phyloP scores from a whole-genome alignment of 306 rosid species.

The Hippophae tibetana region DNA sequence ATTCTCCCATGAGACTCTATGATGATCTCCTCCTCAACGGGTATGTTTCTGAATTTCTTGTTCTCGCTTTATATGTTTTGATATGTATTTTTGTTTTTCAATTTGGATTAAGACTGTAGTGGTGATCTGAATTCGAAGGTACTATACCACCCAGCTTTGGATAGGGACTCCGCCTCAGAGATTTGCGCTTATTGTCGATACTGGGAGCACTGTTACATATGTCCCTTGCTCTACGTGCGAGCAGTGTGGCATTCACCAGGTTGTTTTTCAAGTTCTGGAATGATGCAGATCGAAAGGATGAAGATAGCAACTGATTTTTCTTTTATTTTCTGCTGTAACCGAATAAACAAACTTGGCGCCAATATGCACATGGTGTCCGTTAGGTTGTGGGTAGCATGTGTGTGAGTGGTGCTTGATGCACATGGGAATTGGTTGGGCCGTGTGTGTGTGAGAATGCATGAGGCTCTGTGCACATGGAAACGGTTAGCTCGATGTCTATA shows the following conservation, averaged over 20 bases:
- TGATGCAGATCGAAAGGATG: no score
- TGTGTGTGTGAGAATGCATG: no score
- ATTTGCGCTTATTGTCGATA: conserved; percentile 88
- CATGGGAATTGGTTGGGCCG: no score
- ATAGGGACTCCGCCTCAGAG: conserved; percentile 94
- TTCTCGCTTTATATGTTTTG: background rate
- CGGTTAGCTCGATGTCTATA: no score
- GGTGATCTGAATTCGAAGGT: conserved; percentile 31
- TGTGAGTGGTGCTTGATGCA: no score
- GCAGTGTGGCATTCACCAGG: conserved; percentile 76
- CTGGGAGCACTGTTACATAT: conserved; percentile 94
- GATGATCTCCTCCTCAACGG: conserved; percentile 91
- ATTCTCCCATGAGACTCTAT: conserved; percentile 80
- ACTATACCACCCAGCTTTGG: conserved; percentile 82
- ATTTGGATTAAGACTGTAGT: background rate
- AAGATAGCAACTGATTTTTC: no score
- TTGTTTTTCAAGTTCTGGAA: background rate
- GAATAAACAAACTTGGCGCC: no score
- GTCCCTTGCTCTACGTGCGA: conserved; percentile 84
- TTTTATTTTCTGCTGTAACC: no score
- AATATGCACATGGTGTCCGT: no score
- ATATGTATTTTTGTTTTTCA: background rate
- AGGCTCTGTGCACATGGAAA: no score
- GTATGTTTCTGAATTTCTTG: conserved; percentile 19
- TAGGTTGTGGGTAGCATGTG: no score